Evolutionary conservation across 495 filamentous ascomycete species (phyloP).

Genomic region (Tirmania nivea): DNA sequence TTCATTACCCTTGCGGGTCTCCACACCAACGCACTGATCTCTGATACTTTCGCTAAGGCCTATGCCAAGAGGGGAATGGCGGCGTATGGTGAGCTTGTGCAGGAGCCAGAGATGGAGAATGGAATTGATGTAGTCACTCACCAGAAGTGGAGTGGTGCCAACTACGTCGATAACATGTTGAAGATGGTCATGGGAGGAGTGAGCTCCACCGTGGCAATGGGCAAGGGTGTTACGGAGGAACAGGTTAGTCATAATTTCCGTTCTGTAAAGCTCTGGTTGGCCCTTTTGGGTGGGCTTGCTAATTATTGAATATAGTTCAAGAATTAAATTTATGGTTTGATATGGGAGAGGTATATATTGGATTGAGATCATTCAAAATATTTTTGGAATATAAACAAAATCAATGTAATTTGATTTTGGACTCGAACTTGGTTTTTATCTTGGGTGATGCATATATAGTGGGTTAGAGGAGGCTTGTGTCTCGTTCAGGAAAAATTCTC

Average conservation of each 20-base stretch:
- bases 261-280: neutral
- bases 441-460: too few species aligned
- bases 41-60: slow-evolving; percentile 66
- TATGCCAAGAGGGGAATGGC: slow-evolving; percentile 72
- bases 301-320: too few species aligned
- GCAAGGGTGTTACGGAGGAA: slow-evolving; percentile 91
- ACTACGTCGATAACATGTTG: slow-evolving; percentile 77
- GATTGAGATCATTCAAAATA: too few species aligned
- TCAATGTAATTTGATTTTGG: too few species aligned
- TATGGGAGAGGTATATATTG: too few species aligned
- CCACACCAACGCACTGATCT: slow-evolving; percentile 83
- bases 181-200: slow-evolving; percentile 96
- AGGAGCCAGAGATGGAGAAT: slow-evolving; percentile 87
- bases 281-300: too few species aligned
- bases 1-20: slow-evolving; percentile 98
- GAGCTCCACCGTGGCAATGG: slow-evolving; percentile 82
- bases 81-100: slow-evolving; percentile 86
- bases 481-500: too few species aligned
- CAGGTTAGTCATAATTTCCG: slow-evolving; percentile 45
- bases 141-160: slow-evolving; percentile 95
- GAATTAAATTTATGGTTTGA: slow-evolving; percentile 23
- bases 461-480: too few species aligned
- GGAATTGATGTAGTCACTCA: slow-evolving; percentile 89
- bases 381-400: too few species aligned
- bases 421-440: too few species aligned